These are phyloP conservation scores for Podospora comata DNA, from an alignment of 495 filamentous ascomycete species.

Conservation along the genomic window DNA sequence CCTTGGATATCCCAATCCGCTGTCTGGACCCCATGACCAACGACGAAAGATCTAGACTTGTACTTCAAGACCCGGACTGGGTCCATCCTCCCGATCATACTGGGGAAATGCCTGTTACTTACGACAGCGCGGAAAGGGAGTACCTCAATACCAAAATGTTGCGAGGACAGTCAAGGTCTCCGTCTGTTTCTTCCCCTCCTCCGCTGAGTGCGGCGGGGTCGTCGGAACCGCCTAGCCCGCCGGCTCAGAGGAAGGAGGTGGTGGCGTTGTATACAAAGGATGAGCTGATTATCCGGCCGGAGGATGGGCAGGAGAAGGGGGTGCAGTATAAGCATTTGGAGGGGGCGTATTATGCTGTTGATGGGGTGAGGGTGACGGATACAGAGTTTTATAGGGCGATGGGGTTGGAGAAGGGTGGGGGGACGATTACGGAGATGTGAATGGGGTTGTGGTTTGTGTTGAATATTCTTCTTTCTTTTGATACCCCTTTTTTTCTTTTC, in stretches of 20 bases:
- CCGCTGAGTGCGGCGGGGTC: neutral
- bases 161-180: neutral
- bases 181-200: neutral
- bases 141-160: neutral
- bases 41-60: constrained; percentile 30
- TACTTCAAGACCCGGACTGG: constrained; percentile 40
- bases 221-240: neutral
- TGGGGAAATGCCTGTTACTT: neutral
- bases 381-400: neutral
- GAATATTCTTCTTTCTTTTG: neutral
- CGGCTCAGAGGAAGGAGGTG: neutral
- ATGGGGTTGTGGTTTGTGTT: neutral
- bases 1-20: neutral
- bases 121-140: neutral
- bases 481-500: neutral
- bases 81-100: neutral
- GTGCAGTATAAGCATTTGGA: neutral
- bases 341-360: neutral
- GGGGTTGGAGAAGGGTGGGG: neutral
- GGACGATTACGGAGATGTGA: neutral
- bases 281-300: neutral
- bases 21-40: constrained; percentile 17
- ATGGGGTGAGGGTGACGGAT: neutral
- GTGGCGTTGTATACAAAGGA: neutral
- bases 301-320: neutral